These are phyloP conservation scores for Trypanosoma caninum DNA, from an alignment of 208 protist genomes.

Conservation along the genomic window DNA sequence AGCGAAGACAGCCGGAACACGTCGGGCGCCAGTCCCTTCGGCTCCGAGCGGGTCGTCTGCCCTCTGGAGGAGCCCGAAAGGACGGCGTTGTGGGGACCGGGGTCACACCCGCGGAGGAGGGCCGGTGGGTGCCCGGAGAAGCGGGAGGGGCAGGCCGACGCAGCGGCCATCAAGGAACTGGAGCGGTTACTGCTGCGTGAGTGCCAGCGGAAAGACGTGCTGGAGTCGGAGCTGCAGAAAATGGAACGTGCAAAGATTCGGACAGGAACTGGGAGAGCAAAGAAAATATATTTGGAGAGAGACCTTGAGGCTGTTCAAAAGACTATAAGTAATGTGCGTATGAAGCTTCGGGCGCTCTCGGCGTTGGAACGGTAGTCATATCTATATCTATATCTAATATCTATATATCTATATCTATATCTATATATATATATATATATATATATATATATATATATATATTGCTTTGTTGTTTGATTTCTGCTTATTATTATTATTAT, in stretches of 20 bases:
- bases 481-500: neutral
- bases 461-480: neutral
- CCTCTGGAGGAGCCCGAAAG: too few species aligned
- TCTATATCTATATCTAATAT: neutral
- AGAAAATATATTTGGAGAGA: conserved; percentile 40
- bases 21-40: too few species aligned
- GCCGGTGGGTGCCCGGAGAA: neutral
- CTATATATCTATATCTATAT: neutral
- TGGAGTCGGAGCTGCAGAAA: conserved; percentile 49
- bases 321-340: conserved; percentile 49
- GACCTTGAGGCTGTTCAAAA: conserved; percentile 44
- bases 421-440: conserved; percentile 3
- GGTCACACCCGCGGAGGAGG: neutral
- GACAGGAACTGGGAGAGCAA: conserved; percentile 43
- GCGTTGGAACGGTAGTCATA: conserved; percentile 11
- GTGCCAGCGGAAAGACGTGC: conserved; percentile 49
- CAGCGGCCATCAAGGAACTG: conserved; percentile 32
- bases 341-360: conserved; percentile 42
- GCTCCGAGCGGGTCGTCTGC: too few species aligned
- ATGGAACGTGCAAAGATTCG: conserved; percentile 50
- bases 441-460: neutral
- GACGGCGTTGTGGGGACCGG: too few species aligned
- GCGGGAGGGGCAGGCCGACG: neutral
- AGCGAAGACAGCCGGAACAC: too few species aligned
- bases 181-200: conserved; percentile 53